Evolutionary conservation across 2,329 filamentous ascomycete genomes (phyloP), one percentile per base, ranked within the genome.

Genomic region (Pleomassaria siparia): DNA sequence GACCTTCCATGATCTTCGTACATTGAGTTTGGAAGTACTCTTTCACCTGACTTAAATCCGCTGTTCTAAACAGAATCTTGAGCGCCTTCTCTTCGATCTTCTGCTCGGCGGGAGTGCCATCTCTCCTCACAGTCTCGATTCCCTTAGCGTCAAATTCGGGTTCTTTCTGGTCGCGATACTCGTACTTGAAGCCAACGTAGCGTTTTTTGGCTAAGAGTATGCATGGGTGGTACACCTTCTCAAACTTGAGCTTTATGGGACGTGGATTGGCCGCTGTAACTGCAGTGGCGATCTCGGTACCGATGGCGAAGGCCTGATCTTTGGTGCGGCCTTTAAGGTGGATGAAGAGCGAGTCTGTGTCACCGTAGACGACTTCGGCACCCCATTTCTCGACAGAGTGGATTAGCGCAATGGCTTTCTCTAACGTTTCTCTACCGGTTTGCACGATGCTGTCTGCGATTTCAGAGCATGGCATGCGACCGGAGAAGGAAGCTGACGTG

Each of bases 391-490:
- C 81, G 11, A 91, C 85, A 0, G 89, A 90, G 63, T 99, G 94
- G 29, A 99, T 97, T 47, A 91, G 79, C 0, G 91, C 90, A 54
- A 97, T 95, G 2, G 94, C 89, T 51, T 90, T 90, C 70, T 99
- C 94, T 0, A 99, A 81, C 0, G 92, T 99, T 72, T 99, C 94
- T 11, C 94, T 84, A 0, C 88, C 94, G 0, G 92, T 95, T 69
- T 99, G 92, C 0, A 99, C 94, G 61, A 99, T 99, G 70, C 90
- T 96, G 73, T 99, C 94, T 7, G 94, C 94, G 54, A 99, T 96
- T 70, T 99, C 94, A 1, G 91, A 90, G 69, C 94, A 99, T 0
- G 94, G 94, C 94, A 99, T 97, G 20, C 94, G 84, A 0, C 94
- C 94, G 0, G 92, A 97, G 70, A 96, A 99, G 0, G 90, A 95